A percentile compares a stretch with the other conserved stretches of the same genome.
phyloP scores from a whole-genome alignment of 257 asterid genomes.

The Misopates orontium region DNA sequence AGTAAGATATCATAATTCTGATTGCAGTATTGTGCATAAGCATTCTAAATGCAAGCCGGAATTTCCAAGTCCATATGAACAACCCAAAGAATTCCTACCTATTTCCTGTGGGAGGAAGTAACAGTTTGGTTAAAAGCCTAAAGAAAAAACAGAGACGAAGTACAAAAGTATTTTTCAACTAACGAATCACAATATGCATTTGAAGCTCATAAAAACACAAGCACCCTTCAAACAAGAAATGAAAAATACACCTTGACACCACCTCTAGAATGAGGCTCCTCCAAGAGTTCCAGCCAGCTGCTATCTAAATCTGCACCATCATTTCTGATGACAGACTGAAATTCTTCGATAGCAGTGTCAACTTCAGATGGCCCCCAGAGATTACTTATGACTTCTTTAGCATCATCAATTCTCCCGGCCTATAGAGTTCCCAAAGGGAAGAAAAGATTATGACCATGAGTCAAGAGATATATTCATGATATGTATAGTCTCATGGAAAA shows the following conservation, averaged over 20 bases:
- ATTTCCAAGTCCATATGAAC: neutral
- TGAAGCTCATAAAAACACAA: conserved; percentile 22
- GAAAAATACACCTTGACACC: conserved; percentile 51
- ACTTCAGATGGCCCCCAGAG: conserved; percentile 77
- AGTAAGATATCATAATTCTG: neutral
- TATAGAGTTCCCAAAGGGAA: conserved; percentile 27
- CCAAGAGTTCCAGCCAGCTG: conserved; percentile 78
- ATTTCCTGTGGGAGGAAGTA: neutral
- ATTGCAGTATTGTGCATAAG: neutral
- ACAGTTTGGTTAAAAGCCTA: neutral
- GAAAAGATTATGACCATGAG: conserved; percentile 14
- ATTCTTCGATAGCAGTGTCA: conserved; percentile 64
- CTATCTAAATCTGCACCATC: conserved; percentile 73
- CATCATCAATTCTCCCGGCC: conserved; percentile 75
- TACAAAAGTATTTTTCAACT: neutral
- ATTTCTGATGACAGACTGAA: conserved; percentile 59
- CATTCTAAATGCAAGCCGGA: too few relatives aligned
- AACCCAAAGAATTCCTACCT: conserved; percentile 4
- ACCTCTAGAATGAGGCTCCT: conserved; percentile 94
- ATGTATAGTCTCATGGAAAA: conserved; percentile 12
- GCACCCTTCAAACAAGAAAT: conserved; percentile 28
- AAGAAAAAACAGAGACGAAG: too few relatives aligned
- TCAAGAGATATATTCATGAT: conserved; percentile 15
- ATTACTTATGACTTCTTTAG: conserved; percentile 55
- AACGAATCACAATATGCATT: conserved; percentile 20